Conservation (phyloP, 805 yeast genomes). For the Cyberlindnera galapagoensis region DNA sequence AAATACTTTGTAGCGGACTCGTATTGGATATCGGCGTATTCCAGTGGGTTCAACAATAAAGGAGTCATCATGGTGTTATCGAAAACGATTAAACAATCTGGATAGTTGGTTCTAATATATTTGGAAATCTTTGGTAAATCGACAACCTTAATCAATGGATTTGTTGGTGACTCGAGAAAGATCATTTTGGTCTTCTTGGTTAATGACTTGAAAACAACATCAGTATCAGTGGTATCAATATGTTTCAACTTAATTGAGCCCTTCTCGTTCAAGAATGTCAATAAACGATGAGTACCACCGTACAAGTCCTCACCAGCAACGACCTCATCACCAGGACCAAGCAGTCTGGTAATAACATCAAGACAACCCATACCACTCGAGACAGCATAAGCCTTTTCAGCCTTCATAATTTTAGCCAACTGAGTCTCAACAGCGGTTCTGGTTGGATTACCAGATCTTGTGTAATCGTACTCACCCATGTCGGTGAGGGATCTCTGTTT, state of each 20-base stretch:
- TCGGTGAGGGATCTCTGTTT: conserved; percentile 67
- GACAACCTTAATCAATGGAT: conserved; percentile 84
- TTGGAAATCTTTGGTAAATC: conserved; percentile 65
- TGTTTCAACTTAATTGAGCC: conserved; percentile 65
- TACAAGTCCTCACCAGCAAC: conserved; percentile 93
- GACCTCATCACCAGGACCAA: conserved; percentile 80
- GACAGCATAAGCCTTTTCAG: conserved; percentile 73
- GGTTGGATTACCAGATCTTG: conserved; percentile 93
- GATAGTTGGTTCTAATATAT: conserved; percentile 60
- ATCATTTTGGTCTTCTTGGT: conserved; percentile 62
- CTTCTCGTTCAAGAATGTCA: conserved; percentile 61
- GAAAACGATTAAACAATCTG: conserved; percentile 69
- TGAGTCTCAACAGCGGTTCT: conserved; percentile 75
- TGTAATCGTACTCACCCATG: conserved; percentile 80
- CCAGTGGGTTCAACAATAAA: conserved; percentile 74
- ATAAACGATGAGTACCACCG: conserved; percentile 87
- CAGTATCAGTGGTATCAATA: conserved; percentile 74
- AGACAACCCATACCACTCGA: conserved; percentile 91
- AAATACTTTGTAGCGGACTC: conserved; percentile 91
- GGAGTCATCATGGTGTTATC: conserved; percentile 99
- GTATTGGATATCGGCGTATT: conserved; percentile 83
- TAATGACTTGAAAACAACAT: conserved; percentile 50
- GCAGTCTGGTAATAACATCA: conserved; percentile 72
- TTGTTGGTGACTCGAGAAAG: conserved; percentile 87
- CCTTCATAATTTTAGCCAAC: conserved; percentile 70